Evolutionary conservation across 176 grass and related monocot species (phyloP).

Genomic region (Bonia amplexicaulis): DNA sequence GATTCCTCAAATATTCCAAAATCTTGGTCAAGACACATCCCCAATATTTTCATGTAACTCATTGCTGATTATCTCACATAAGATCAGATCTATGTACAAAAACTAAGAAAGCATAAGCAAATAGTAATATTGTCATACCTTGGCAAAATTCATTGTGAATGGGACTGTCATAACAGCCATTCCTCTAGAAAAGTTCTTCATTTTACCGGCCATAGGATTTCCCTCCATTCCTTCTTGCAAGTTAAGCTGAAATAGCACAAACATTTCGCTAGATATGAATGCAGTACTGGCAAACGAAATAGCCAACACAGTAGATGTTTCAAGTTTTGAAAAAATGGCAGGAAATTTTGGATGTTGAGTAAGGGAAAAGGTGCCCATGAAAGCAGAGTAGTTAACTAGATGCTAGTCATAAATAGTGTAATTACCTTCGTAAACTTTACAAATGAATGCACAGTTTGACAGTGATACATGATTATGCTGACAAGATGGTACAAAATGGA

Average conservation of each 20-base stretch:
- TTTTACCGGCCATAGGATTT: constrained; percentile 60
- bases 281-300: not conserved
- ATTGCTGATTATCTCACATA: constrained; percentile 14
- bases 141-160: constrained; percentile 79
- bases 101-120: constrained; percentile 4
- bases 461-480: not conserved
- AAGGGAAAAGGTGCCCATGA: not conserved
- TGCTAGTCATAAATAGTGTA: constrained; percentile 1
- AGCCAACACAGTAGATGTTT: not conserved
- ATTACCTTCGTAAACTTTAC: not conserved
- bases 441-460: not conserved
- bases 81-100: not conserved
- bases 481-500: not conserved
- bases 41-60: not conserved
- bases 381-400: constrained; percentile 24
- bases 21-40: not conserved
- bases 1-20: not conserved
- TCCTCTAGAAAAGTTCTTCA: constrained; percentile 81
- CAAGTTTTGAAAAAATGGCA: constrained; percentile 7
- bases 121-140: constrained; percentile 55
- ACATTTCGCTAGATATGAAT: constrained; percentile 2
- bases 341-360: not conserved
- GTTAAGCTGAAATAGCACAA: constrained; percentile 60
- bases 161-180: constrained; percentile 76
- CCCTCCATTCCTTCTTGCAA: constrained; percentile 93